Evolutionary conservation across 2,329 filamentous ascomycete species (phyloP).

Genomic region (Madurella fahalii): DNA sequence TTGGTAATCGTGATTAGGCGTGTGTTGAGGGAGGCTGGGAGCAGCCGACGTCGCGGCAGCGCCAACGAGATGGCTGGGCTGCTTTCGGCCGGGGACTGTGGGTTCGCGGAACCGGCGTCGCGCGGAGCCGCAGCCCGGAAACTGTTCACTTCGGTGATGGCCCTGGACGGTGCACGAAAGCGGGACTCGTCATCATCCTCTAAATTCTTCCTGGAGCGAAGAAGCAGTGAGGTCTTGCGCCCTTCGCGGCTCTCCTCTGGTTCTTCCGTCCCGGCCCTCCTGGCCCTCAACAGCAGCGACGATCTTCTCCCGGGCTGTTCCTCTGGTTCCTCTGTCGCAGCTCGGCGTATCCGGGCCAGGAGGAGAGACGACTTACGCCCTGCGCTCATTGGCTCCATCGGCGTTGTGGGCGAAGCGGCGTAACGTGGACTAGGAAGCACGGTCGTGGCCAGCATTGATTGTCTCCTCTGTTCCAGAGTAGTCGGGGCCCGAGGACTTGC

Average conservation of each 20-base stretch:
- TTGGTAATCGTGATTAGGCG: conserved; percentile 36
- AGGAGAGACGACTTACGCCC: conserved; percentile 53
- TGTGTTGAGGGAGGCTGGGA: conserved; percentile 46
- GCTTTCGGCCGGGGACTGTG: conserved; percentile 33
- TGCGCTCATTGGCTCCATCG: conserved; percentile 34
- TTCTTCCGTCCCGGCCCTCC: conserved; percentile 46
- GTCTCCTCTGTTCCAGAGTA: conserved; percentile 51
- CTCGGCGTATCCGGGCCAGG: conserved; percentile 40
- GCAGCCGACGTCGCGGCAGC: conserved; percentile 51
- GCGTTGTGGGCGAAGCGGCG: conserved; percentile 36
- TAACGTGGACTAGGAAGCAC: conserved; percentile 45
- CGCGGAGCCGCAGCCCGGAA: conserved; percentile 33
- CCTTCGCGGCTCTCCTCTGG: conserved; percentile 39
- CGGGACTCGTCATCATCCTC: conserved; percentile 48
- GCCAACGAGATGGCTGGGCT: conserved; percentile 40
- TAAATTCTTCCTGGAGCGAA: conserved; percentile 44
- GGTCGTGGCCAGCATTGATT: conserved; percentile 43
- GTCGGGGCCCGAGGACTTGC: conserved; percentile 41
- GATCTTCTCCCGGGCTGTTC: conserved; percentile 47
- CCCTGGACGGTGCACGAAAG: conserved; percentile 55
- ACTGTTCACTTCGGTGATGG: conserved; percentile 50
- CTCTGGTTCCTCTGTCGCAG: conserved; percentile 48
- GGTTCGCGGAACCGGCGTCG: conserved; percentile 36
- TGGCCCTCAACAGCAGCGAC: conserved; percentile 43
- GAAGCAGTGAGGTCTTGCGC: conserved; percentile 46